Base-by-base conservation (phyloP, 2,329 filamentous ascomycete species). In the Penicillium sp. region DNA sequence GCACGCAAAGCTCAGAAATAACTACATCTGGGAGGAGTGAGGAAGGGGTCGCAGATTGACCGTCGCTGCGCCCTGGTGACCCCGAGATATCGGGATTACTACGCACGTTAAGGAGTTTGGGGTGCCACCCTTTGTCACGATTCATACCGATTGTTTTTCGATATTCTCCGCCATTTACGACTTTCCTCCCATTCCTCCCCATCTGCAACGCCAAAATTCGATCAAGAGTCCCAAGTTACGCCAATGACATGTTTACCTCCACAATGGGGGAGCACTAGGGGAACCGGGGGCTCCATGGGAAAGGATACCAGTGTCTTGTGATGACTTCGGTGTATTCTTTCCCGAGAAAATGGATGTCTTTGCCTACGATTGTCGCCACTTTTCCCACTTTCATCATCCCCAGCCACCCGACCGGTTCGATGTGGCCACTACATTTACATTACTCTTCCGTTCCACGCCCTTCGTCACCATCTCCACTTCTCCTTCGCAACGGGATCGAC, bases 1-100 rank as follows among this genome's bases (percentile, higher is more conserved):
- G 73, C 74, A 60, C 85, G 81, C 66, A 76, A 75, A 60, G 69
- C 67, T 43, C 69, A 73, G 53, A 75, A 75, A 64, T 75, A 72
- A 58, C 55, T 51, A 46, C 27, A 25, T 41, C 22, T 33, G 22
- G 43, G 40, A 22, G 37, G 49, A 44, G 20, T 35, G 35, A 48
- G 41, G 31, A 54, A 56, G 47, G 29, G 43, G 52, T 55, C 50
- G 49, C 48, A 55, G 49, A 57, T 49, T 51, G 49, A 60, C 53
- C 12, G 9, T 49, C 37, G 29, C 29, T 51, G 41, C 54, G n/a
- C 46, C 53, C 43, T 61, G 57, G 51, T 56, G 54, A 55, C 49
- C 27, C 46, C 44, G 18, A 37, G 35, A 57, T 35, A 40, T 40
- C 50, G 50, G 23, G 33, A 43, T 27, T 47, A 43, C 27, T 48